Evolutionary conservation across 768 basidiomycete genomes (phyloP).

Genomic region (Mrakia gelida): DNA sequence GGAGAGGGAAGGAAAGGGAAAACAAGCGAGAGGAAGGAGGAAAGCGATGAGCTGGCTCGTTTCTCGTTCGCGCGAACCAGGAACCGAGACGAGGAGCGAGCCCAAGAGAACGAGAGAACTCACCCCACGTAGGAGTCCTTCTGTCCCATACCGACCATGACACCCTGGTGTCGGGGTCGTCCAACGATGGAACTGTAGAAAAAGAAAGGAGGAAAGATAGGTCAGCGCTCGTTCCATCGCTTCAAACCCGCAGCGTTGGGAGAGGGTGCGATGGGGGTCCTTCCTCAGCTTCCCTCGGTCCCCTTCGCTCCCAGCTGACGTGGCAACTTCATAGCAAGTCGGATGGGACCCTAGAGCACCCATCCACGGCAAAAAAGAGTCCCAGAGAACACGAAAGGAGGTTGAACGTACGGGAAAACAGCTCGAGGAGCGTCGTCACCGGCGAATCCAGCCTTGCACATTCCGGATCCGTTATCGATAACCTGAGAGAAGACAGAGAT

Average conservation of each 20-base stretch:
- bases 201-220: neutral
- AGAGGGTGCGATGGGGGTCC: neutral
- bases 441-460: slow-evolving; percentile 94
- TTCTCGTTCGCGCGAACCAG: slow-evolving; percentile 19
- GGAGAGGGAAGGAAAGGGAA: slow-evolving; percentile 15
- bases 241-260: neutral
- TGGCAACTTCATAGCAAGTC: neutral
- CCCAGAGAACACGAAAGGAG: neutral
- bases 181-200: slow-evolving; percentile 71
- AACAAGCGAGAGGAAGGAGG: neutral
- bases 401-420: slow-evolving; percentile 79
- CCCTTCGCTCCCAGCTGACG: neutral
- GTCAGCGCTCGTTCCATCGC: slow-evolving; percentile 16
- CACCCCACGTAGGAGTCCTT: slow-evolving; percentile 96
- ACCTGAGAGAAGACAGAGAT: slow-evolving; percentile 16
- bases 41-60: slow-evolving; percentile 13
- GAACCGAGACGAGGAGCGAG: neutral
- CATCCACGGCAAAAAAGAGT: neutral
- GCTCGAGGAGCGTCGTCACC: slow-evolving; percentile 87
- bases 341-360: neutral
- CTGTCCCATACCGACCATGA: slow-evolving; percentile 96
- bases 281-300: slow-evolving; percentile 1
- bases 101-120: slow-evolving; percentile 38
- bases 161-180: slow-evolving; percentile 87
- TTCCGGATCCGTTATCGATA: slow-evolving; percentile 70